Percentiles rank a stretch among this genome's conserved stretches.
Conservation (phyloP, 1,284 basidiomycete species). For the Xerocomus minutiporus region DNA sequence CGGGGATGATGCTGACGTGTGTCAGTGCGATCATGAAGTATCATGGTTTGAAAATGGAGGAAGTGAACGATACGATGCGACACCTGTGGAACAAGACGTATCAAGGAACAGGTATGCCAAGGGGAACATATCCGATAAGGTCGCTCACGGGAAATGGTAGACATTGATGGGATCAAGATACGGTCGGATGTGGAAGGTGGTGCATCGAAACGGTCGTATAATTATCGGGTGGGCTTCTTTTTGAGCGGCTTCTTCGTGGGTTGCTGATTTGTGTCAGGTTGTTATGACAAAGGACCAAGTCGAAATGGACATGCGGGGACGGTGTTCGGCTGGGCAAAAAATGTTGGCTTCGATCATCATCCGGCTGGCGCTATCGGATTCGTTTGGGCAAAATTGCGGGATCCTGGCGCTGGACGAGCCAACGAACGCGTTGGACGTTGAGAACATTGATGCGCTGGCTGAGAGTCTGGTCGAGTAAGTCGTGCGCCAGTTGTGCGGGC, state of each 20-base stretch:
- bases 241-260: slow-evolving; percentile 5
- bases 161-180: slow-evolving; percentile 97
- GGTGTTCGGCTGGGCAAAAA: slow-evolving; percentile 98
- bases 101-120: slow-evolving; percentile 83
- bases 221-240: slow-evolving; percentile 76
- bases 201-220: slow-evolving; percentile 88
- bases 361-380: slow-evolving; percentile 94
- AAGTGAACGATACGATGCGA: slow-evolving; percentile 96
- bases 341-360: slow-evolving; percentile 99
- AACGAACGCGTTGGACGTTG: slow-evolving; percentile 94
- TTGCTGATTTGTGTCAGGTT: slow-evolving; percentile 51
- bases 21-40: slow-evolving; percentile 95
- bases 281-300: slow-evolving; percentile 99
- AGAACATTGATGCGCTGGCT: slow-evolving; percentile 95
- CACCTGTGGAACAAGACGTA: slow-evolving; percentile 99
- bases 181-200: slow-evolving; percentile 90
- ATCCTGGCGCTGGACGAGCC: slow-evolving; percentile 98
- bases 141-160: slow-evolving; percentile 39
- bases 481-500: not conserved
- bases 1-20: slow-evolving; percentile 8
- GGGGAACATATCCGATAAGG: slow-evolving; percentile 7
- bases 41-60: slow-evolving; percentile 98
- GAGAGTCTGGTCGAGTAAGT: slow-evolving; percentile 87
- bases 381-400: slow-evolving; percentile 95
- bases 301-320: slow-evolving; percentile 99